phyloP scores from a whole-genome alignment of 2,329 filamentous ascomycete species.

The Aspergillus fumigatus region DNA sequence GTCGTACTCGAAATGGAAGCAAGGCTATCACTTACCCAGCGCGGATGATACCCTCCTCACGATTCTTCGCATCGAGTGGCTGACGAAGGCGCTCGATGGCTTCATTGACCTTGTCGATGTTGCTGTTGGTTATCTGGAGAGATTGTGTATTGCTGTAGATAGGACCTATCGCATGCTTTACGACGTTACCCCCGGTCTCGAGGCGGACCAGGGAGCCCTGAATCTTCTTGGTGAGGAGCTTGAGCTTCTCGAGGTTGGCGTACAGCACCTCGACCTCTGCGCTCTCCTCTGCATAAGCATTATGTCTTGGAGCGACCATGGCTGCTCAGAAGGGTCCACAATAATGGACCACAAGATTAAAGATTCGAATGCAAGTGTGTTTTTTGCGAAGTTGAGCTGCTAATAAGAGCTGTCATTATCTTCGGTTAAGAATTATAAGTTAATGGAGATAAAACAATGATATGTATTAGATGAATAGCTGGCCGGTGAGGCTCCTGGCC shows the following conservation, averaged over 20 bases:
- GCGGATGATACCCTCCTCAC: conserved; percentile 87
- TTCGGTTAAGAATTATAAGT: not conserved
- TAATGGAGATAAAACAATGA: not conserved
- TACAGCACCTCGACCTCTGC: conserved; percentile 64
- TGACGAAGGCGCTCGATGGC: conserved; percentile 86
- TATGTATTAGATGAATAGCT: conserved; percentile 2
- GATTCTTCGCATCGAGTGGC: conserved; percentile 86
- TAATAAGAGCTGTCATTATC: conserved; percentile 9
- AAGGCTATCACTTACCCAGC: conserved; percentile 53
- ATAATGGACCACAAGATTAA: conserved; percentile 11
- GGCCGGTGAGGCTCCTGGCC: conserved; percentile 20
- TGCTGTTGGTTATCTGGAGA: conserved; percentile 80
- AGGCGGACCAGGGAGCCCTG: conserved; percentile 79
- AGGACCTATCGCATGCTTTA: conserved; percentile 86
- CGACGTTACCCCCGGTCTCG: conserved; percentile 82
- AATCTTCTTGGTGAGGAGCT: conserved; percentile 91
- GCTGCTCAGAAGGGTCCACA: conserved; percentile 15
- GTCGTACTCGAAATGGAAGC: not conserved
- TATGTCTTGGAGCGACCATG: conserved; percentile 55
- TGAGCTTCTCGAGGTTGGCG: conserved; percentile 81
- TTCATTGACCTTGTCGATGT: conserved; percentile 79
- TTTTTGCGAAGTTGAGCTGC: not conserved
- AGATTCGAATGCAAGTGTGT: conserved; percentile 2
- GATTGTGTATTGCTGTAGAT: conserved; percentile 89
- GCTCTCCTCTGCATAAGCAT: conserved; percentile 60